Evolutionary conservation across 352 stramenopile species (phyloP).

Genomic region (Globisporangium nunn): DNA sequence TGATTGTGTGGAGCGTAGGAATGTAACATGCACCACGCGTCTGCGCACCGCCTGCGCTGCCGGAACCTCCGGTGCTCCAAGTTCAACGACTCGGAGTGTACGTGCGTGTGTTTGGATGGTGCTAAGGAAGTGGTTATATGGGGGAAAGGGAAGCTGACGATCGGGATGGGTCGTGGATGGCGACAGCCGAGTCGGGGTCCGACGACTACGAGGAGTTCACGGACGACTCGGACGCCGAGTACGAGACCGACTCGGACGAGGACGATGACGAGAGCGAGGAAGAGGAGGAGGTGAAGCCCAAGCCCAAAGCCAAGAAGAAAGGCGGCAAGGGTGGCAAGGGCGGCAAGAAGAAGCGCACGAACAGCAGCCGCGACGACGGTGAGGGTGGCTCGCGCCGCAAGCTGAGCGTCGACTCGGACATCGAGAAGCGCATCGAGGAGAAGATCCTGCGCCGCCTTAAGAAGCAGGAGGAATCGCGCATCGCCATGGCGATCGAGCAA

Average conservation of each 20-base stretch:
- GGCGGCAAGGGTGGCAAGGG: slow-evolving; percentile 22
- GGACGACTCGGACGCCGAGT: slow-evolving; percentile 56
- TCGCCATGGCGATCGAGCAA: slow-evolving; percentile 74
- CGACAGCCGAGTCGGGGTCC: slow-evolving; percentile 60
- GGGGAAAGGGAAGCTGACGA: neutral
- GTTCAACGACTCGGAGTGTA: slow-evolving; percentile 88
- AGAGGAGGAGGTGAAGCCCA: slow-evolving; percentile 58
- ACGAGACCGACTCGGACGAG: slow-evolving; percentile 60
- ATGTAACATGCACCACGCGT: slow-evolving; percentile 86
- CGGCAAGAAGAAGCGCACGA: slow-evolving; percentile 33
- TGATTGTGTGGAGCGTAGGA: slow-evolving; percentile 28
- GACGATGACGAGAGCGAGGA: slow-evolving; percentile 53
- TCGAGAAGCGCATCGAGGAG: slow-evolving; percentile 81
- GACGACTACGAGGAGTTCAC: slow-evolving; percentile 53
- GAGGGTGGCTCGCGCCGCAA: slow-evolving; percentile 32
- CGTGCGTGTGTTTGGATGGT: slow-evolving; percentile 3
- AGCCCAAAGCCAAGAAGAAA: slow-evolving; percentile 42
- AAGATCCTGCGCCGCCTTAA: slow-evolving; percentile 83
- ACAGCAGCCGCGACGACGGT: slow-evolving; percentile 38
- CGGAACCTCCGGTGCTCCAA: slow-evolving; percentile 84
- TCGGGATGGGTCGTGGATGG: neutral
- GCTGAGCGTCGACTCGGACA: slow-evolving; percentile 65
- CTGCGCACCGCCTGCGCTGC: slow-evolving; percentile 79
- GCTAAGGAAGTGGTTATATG: neutral
- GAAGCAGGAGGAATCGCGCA: slow-evolving; percentile 84